These are phyloP conservation scores for Vitis hybrid DNA, from an alignment of 177 flowering plant species.

Conservation along the genomic window DNA sequence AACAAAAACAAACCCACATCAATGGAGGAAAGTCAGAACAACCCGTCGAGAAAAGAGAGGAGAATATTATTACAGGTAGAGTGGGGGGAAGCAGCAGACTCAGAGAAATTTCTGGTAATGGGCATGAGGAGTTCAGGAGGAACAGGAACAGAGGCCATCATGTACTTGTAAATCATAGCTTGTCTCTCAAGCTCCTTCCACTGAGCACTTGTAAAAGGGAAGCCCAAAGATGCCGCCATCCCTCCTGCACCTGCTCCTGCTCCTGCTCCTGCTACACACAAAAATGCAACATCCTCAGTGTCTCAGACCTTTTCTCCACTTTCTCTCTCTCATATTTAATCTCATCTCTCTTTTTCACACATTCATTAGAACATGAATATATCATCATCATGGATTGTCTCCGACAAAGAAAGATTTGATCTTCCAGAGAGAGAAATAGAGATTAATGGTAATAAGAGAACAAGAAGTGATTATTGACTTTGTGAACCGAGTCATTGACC, in stretches of 20 bases:
- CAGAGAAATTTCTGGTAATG: conserved; percentile 2
- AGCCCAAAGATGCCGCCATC: conserved; percentile 29
- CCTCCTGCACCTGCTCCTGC: conserved; percentile 5
- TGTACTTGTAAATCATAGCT: conserved; percentile 47
- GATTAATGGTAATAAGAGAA: too few species aligned
- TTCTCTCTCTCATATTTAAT: conserved; percentile 1
- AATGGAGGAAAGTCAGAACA: not conserved
- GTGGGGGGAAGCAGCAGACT: conserved; percentile 12
- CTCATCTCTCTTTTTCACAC: not conserved
- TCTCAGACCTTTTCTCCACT: not conserved
- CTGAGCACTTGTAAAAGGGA: conserved; percentile 45
- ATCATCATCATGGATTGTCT: too few species aligned
- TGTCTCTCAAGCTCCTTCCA: conserved; percentile 56
- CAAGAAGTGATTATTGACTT: too few species aligned
- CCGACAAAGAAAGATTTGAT: too few species aligned
- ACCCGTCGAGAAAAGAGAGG: not conserved
- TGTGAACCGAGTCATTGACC: conserved; percentile 2
- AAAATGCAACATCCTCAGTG: not conserved
- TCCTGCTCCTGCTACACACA: not conserved
- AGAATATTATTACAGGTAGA: conserved; percentile 2
- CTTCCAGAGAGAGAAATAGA: too few species aligned
- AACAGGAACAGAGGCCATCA: conserved; percentile 48
- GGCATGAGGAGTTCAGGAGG: conserved; percentile 45
- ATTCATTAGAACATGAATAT: too few species aligned
- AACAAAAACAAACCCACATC: not conserved